Conservation (phyloP, 2,329 filamentous ascomycete genomes). For the Pseudogymnoascus verrucosus region DNA sequence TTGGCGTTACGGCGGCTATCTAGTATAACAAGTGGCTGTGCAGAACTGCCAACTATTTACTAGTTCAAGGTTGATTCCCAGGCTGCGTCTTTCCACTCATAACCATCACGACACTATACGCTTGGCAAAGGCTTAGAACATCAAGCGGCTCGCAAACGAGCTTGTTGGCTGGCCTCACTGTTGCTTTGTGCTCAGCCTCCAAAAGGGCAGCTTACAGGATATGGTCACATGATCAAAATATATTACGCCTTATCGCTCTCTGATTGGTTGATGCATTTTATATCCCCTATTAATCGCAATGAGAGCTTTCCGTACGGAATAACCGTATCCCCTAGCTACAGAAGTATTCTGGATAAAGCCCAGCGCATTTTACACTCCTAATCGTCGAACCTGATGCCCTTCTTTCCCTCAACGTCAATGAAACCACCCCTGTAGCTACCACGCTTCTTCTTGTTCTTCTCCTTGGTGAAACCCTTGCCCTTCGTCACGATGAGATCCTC, state of each 20-base stretch:
- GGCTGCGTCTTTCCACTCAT: background rate
- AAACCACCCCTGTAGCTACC: constrained; percentile 83
- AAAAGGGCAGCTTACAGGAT: background rate
- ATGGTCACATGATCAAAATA: background rate
- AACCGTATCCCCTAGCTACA: constrained; percentile 1
- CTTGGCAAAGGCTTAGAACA: background rate
- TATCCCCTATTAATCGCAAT: constrained; percentile 1
- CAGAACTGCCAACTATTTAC: background rate
- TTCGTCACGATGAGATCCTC: constrained; percentile 83
- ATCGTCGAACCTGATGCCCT: constrained; percentile 92
- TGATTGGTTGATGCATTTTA: constrained; percentile 5
- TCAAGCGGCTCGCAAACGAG: background rate
- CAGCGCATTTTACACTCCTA: constrained; percentile 32
- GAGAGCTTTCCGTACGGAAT: background rate
- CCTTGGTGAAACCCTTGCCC: constrained; percentile 97
- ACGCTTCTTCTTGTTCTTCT: constrained; percentile 98
- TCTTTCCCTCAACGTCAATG: constrained; percentile 75
- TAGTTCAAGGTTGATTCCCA: constrained; percentile 1
- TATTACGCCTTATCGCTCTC: background rate
- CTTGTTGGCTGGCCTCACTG: background rate
- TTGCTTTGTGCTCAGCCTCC: background rate
- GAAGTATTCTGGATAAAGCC: constrained; percentile 1
- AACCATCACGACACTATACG: background rate
- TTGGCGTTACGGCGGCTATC: background rate
- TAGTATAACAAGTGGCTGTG: constrained; percentile 1